Conservation (phyloP, 148 eudicot species). For the Talinum fruticosum region DNA sequence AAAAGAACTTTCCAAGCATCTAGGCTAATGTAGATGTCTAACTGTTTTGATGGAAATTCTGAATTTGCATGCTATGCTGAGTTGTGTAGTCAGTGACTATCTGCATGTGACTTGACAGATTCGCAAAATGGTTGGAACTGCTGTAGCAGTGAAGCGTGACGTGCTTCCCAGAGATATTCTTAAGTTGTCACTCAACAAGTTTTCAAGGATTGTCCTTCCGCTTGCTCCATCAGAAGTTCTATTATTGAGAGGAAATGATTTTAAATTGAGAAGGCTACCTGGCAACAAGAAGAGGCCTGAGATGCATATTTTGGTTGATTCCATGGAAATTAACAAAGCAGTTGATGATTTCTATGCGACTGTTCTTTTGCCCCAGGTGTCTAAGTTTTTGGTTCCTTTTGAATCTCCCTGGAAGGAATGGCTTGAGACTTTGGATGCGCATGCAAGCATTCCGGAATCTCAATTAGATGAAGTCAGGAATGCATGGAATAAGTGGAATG, state of each 20-base stretch:
- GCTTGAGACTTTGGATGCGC: slow-evolving; percentile 68
- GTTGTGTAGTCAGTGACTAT: background rate
- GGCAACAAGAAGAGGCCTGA: slow-evolving; percentile 79
- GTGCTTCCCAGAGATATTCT: slow-evolving; percentile 75
- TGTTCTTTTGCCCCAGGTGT: slow-evolving; percentile 57
- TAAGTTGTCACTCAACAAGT: slow-evolving; percentile 68
- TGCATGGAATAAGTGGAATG: slow-evolving; percentile 63
- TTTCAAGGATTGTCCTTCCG: slow-evolving; percentile 71
- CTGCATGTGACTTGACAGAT: slow-evolving; percentile 46
- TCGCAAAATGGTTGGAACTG: slow-evolving; percentile 96
- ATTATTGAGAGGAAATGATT: slow-evolving; percentile 71
- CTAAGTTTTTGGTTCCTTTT: slow-evolving; percentile 62
- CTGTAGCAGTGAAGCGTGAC: slow-evolving; percentile 80
- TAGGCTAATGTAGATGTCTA: background rate
- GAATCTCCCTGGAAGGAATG: slow-evolving; percentile 81
- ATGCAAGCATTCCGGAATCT: slow-evolving; percentile 61
- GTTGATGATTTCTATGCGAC: slow-evolving; percentile 63
- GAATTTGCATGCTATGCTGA: background rate
- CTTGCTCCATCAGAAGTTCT: slow-evolving; percentile 91
- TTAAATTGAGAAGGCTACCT: slow-evolving; percentile 52
- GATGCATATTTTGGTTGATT: slow-evolving; percentile 62
- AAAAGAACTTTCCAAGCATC: too few species aligned
- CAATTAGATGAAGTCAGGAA: slow-evolving; percentile 64
- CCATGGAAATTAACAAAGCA: slow-evolving; percentile 59
- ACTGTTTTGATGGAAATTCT: slow-evolving; percentile 2